Conservation (phyloP, 2,329 filamentous ascomycete species). For the Myriosclerotinia duriaeana region DNA sequence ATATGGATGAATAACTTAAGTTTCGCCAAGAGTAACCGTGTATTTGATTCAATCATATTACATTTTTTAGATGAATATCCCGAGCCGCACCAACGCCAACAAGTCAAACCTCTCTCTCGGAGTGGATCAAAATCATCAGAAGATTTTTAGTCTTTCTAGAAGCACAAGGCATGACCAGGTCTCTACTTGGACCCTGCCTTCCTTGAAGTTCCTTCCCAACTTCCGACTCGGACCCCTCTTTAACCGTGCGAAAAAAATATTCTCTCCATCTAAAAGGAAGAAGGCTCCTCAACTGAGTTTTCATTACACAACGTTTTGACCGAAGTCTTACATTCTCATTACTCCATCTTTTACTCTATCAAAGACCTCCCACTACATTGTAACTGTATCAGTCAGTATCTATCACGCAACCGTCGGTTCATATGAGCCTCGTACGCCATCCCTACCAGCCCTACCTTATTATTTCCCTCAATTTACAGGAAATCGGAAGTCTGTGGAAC, state of each 20-base stretch:
- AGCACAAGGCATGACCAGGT: not conserved
- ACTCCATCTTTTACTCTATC: constrained; percentile 24
- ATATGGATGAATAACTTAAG: no score
- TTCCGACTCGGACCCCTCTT: constrained; percentile 16
- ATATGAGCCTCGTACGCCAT: constrained; percentile 23
- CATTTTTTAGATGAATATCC: constrained; percentile 13
- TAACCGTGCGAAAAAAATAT: constrained; percentile 11
- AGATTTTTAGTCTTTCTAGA: constrained; percentile 1
- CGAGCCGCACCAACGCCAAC: constrained; percentile 24
- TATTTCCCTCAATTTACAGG: constrained; percentile 4
- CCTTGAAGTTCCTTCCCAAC: not conserved
- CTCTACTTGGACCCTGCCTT: constrained; percentile 15
- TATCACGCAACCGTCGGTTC: constrained; percentile 5
- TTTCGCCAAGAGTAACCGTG: constrained; percentile 5
- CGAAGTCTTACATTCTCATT: constrained; percentile 24
- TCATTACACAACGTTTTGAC: constrained; percentile 26
- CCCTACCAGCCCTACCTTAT: constrained; percentile 9
- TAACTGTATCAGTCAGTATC: constrained; percentile 14
- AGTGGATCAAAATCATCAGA: constrained; percentile 11
- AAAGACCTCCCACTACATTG: constrained; percentile 6
- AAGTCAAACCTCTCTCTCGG: not conserved
- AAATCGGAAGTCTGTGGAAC: constrained; percentile 18
- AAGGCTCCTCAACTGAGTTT: constrained; percentile 25
- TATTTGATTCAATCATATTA: constrained; percentile 17
- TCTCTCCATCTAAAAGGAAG: constrained; percentile 22